Base-by-base conservation (phyloP, 2,329 filamentous ascomycete species). In the Arthrobotrys musiformis region DNA sequence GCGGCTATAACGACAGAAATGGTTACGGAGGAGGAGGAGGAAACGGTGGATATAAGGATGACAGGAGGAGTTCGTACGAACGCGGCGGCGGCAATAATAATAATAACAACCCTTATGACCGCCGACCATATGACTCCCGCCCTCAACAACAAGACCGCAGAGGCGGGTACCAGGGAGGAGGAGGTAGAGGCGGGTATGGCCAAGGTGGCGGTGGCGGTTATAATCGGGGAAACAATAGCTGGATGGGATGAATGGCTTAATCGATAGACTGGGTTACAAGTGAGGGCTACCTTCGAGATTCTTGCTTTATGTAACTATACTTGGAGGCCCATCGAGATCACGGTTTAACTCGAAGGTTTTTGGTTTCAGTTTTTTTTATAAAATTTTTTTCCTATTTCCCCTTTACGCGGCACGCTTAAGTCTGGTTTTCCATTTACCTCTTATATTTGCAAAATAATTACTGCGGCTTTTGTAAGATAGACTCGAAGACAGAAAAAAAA, bases 1-100 rank as follows among this genome's bases (percentile, higher is more conserved):
- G 52, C 79, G 77, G 78, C 70, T 80, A 81, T 70, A 67, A 77
- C 9, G 68, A 75, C 74, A 80, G 64, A 78, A 79, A 61, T 78
- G 79, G 81, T 19, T 78, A 82, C 42, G 78, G 79, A 35, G 79
- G 79, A 35, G 79, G 81, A 46, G 73, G 81, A 58, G 80, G 81
- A 42, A 79, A 79, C 30, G 33, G 33, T n/a, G 54, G 54, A 26
- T 58, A 58, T 26, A 17, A 33, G 8, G 80, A 81, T 42, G 74
- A 80, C 24, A 79, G 79, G 52, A 81, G 79, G 79, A 44, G 52
- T 42, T 35, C 79, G 37, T 78, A 79, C 28, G 78, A 81, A 30
- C 72, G 79, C 54, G 70, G 78, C 17, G 79, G 48, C 24, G 24
- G 48, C 13, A 58, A 73, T 63, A 58, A 79, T 33, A 78, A 63